Conservation (phyloP, 2,329 filamentous ascomycete species). For the Nemania sp. region DNA sequence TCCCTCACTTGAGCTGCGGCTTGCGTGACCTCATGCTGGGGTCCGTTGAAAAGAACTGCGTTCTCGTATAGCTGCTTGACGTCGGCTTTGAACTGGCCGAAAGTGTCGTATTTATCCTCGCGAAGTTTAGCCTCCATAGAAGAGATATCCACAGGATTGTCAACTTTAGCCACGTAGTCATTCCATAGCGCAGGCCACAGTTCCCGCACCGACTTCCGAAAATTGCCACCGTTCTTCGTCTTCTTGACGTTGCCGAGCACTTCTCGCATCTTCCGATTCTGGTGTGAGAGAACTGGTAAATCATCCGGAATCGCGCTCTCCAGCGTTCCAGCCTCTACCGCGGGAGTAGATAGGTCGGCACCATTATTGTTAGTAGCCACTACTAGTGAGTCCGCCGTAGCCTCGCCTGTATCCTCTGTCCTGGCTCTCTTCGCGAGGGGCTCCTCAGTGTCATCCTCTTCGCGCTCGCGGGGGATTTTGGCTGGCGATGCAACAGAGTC, state of each 20-base stretch:
- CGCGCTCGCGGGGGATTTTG: conserved; percentile 75
- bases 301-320: conserved; percentile 45
- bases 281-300: conserved; percentile 50
- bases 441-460: conserved; percentile 70
- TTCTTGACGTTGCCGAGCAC: conserved; percentile 80
- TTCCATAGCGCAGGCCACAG: conserved; percentile 77
- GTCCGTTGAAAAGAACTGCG: conserved; percentile 80
- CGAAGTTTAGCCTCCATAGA: conserved; percentile 83
- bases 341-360: conserved; percentile 28
- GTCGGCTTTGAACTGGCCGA: conserved; percentile 76
- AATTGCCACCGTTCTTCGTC: conserved; percentile 77
- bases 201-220: conserved; percentile 76
- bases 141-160: conserved; percentile 80
- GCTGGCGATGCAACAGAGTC: conserved; percentile 34
- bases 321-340: conserved; percentile 39
- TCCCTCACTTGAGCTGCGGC: conserved; percentile 61
- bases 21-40: conserved; percentile 71
- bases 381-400: conserved; percentile 33
- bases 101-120: conserved; percentile 66
- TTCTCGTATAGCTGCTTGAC: conserved; percentile 81
- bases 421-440: conserved; percentile 81
- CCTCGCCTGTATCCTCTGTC: conserved; percentile 58
- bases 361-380: conserved; percentile 29
- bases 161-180: conserved; percentile 70
- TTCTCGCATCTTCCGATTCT: conserved; percentile 50